phyloP scores from a whole-genome alignment of 768 basidiomycete species.

The Termitomyces sp. region DNA sequence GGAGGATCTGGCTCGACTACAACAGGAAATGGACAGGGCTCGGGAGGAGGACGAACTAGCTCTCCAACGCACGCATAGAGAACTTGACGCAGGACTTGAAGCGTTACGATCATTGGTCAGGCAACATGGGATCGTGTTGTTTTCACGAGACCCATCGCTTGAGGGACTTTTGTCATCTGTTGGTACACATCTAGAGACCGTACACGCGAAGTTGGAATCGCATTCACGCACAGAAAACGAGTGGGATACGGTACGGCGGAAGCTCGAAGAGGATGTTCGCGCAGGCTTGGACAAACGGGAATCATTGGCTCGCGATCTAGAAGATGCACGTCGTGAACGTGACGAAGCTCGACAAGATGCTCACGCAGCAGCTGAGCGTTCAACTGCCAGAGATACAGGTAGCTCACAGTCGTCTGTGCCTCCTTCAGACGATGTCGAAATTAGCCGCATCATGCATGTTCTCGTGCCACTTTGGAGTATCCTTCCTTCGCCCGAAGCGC shows the following conservation, averaged over 20 bases:
- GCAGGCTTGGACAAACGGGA: constrained; percentile 42
- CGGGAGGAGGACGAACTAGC: constrained; percentile 34
- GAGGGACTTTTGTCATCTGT: constrained; percentile 44
- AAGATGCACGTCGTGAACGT: constrained; percentile 44
- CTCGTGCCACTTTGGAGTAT: constrained; percentile 75
- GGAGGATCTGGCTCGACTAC: constrained; percentile 38
- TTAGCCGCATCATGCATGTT: constrained; percentile 50
- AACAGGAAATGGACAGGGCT: constrained; percentile 43
- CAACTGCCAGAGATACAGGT: constrained; percentile 3
- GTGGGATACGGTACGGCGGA: constrained; percentile 39
- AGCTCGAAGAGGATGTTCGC: constrained; percentile 46
- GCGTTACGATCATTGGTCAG: constrained; percentile 48
- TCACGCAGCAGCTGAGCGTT: constrained; percentile 14
- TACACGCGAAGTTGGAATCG: constrained; percentile 38
- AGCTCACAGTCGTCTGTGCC: constrained; percentile 11
- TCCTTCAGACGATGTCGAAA: constrained; percentile 29
- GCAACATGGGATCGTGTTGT: constrained; percentile 51
- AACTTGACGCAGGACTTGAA: constrained; percentile 46
- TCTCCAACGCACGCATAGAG: constrained; percentile 32
- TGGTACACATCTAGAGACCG: constrained; percentile 43
- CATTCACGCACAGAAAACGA: constrained; percentile 39
- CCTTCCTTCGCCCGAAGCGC: constrained; percentile 81
- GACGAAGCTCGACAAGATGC: constrained; percentile 43
- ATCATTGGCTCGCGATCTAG: constrained; percentile 44
- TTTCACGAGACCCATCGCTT: constrained; percentile 44